These are phyloP conservation scores for Rhododendron ferrugineum DNA, from an alignment of 148 eudicot genomes.

Conservation along the genomic window DNA sequence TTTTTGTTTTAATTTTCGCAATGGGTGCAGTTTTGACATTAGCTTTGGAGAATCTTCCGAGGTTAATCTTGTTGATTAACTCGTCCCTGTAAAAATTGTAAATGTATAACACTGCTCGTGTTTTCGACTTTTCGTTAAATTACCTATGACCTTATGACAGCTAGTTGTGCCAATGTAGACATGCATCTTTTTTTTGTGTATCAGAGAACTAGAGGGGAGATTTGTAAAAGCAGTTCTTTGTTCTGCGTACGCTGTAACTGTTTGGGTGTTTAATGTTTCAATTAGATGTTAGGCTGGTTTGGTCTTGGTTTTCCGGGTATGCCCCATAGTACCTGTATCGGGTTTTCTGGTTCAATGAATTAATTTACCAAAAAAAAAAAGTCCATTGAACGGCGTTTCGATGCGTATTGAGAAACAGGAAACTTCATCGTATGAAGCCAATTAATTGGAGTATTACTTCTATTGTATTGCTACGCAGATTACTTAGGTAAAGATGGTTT, in stretches of 20 bases:
- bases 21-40: slow-evolving; percentile 57
- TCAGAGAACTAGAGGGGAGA: neutral
- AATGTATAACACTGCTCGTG: neutral
- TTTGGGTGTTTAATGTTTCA: neutral
- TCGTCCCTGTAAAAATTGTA: slow-evolving; percentile 26
- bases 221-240: neutral
- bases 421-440: neutral
- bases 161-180: neutral
- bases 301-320: neutral
- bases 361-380: neutral
- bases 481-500: too few relatives aligned
- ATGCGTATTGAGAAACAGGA: neutral
- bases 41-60: slow-evolving; percentile 70
- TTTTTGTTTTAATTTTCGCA: slow-evolving; percentile 52
- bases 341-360: neutral
- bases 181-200: neutral
- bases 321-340: neutral
- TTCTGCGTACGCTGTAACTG: neutral
- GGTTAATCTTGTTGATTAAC: slow-evolving; percentile 40
- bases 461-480: too few relatives aligned
- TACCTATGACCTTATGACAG: neutral
- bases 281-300: neutral
- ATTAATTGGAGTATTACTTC: too few relatives aligned
- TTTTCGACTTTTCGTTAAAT: neutral
- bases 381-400: neutral